Evolutionary conservation across 2,329 filamentous ascomycete genomes (phyloP).

Genomic region (Bipolaris bicolor): DNA sequence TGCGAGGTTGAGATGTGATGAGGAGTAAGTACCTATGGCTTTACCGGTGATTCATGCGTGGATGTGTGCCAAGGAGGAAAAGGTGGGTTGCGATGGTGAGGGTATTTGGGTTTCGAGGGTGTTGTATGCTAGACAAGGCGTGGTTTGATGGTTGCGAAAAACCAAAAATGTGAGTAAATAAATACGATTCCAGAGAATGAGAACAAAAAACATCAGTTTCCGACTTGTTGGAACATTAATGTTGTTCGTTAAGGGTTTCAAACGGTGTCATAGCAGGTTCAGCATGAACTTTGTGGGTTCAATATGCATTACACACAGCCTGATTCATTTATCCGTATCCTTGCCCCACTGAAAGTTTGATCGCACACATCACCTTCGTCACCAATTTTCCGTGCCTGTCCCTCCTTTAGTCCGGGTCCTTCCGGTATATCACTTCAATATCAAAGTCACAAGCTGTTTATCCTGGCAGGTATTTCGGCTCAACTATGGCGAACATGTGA

Average conservation of each 20-base stretch:
- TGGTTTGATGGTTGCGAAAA: too few relatives aligned
- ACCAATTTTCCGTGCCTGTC: neutral
- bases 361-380: slow-evolving; percentile 1
- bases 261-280: too few relatives aligned
- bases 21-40: too few relatives aligned
- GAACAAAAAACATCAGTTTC: too few relatives aligned
- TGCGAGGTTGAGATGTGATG: too few relatives aligned
- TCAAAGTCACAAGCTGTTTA: neutral
- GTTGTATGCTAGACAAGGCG: too few relatives aligned
- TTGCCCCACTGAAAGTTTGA: slow-evolving; percentile 3
- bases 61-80: too few relatives aligned
- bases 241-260: neutral
- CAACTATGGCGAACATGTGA: slow-evolving; percentile 3
- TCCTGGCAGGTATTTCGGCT: neutral
- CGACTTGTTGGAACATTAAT: neutral
- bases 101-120: too few relatives aligned
- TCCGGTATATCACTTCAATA: neutral
- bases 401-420: neutral
- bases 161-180: too few relatives aligned
- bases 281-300: neutral
- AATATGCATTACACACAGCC: slow-evolving; percentile 2
- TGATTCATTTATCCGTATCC: neutral
- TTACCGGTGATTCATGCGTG: too few relatives aligned
- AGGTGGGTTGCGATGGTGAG: too few relatives aligned
- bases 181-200: too few relatives aligned